These are phyloP conservation scores for Macaranga tanarius DNA, from an alignment of 441 rosid genomes.

Conservation along the genomic window DNA sequence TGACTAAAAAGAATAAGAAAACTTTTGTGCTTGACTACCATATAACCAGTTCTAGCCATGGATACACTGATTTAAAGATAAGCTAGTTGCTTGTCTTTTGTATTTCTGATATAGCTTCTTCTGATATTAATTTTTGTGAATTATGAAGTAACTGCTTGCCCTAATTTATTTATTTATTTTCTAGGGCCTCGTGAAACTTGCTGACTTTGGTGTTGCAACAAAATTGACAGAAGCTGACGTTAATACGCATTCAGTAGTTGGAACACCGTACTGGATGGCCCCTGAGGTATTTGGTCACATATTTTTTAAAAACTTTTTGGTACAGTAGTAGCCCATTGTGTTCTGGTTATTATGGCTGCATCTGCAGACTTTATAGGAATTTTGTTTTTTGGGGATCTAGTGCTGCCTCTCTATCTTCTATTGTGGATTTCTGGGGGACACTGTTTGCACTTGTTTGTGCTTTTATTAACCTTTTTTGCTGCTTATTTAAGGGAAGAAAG, in stretches of 20 bases:
- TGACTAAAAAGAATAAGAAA: not conserved
- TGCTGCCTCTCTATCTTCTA: not conserved
- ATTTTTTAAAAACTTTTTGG: not conserved
- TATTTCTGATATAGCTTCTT: not conserved
- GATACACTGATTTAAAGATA: not conserved
- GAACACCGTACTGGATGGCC: constrained; percentile 99
- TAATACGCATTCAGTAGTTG: constrained; percentile 98
- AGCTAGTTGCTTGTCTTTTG: not conserved
- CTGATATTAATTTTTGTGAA: not conserved
- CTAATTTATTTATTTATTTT: constrained; percentile 23
- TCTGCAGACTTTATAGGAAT: not conserved
- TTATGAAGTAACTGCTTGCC: constrained; percentile 6
- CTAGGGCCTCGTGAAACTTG: constrained; percentile 99
- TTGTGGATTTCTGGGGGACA: too few relatives aligned
- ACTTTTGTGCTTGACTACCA: not conserved
- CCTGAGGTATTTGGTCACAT: constrained; percentile 69
- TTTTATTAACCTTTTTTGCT: not conserved
- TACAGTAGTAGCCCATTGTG: not conserved
- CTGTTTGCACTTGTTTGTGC: not conserved
- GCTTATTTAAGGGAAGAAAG: not conserved
- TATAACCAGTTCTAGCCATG: not conserved
- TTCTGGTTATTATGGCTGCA: not conserved
- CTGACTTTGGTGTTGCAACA: constrained; percentile 99
- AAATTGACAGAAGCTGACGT: constrained; percentile 98
- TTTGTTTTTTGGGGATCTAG: not conserved